These are phyloP conservation scores for Erysimum pusillum DNA, from an alignment of 441 rosid species.

Conservation along the genomic window DNA sequence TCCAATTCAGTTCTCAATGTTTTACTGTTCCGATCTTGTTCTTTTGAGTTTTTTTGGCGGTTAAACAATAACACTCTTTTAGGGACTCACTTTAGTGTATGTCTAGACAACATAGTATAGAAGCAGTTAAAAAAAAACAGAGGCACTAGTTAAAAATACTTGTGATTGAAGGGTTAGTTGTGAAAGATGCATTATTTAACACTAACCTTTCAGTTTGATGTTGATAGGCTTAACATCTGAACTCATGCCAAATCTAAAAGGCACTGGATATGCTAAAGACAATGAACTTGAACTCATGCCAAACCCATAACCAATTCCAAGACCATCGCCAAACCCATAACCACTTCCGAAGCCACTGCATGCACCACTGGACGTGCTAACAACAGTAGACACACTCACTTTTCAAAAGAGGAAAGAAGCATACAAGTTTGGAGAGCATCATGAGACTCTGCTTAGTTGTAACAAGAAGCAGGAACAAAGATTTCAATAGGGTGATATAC, in stretches of 20 bases:
- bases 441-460: conserved; percentile 92
- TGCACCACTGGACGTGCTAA: conserved; percentile 57
- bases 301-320: too few relatives aligned
- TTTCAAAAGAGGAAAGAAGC: conserved; percentile 37
- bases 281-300: too few relatives aligned
- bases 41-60: conserved; percentile 57
- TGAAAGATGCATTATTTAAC: too few relatives aligned
- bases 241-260: too few relatives aligned
- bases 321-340: conserved; percentile 51
- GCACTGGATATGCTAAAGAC: too few relatives aligned
- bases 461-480: conserved; percentile 81
- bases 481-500: conserved; percentile 96
- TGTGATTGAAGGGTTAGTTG: too few relatives aligned
- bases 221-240: too few relatives aligned
- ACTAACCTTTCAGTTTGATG: too few relatives aligned
- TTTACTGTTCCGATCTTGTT: conserved; percentile 27
- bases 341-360: conserved; percentile 75
- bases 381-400: conserved; percentile 7
- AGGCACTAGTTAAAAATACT: too few relatives aligned
- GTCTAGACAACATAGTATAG: conserved; percentile 23
- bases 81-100: conserved; percentile 89
- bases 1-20: conserved; percentile 33
- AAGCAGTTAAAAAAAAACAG: too few relatives aligned
- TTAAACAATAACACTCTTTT: conserved; percentile 87
- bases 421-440: conserved; percentile 94